A percentile compares a stretch with the other conserved stretches of the same genome.
phyloP scores from a whole-genome alignment of 768 basidiomycete genomes.

The Boletus barrowsii region DNA sequence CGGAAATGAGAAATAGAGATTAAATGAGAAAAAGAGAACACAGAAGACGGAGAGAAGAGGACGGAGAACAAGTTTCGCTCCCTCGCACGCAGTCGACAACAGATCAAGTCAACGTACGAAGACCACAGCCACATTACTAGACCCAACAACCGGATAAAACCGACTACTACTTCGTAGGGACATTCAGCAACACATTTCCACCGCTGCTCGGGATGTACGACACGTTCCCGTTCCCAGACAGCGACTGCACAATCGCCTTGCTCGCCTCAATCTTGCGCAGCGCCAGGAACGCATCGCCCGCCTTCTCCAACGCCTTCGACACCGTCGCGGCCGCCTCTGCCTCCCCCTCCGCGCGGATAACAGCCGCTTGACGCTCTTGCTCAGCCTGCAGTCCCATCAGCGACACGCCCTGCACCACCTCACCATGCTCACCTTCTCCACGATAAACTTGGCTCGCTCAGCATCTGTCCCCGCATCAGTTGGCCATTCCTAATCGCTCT shows the following conservation, averaged over 20 bases:
- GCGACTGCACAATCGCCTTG: conserved; percentile 91
- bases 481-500: background rate
- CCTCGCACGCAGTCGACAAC: conserved; percentile 21
- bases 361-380: conserved; percentile 97
- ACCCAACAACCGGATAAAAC: background rate
- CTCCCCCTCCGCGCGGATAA: conserved; percentile 97
- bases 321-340: conserved; percentile 96
- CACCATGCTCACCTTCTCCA: conserved; percentile 75
- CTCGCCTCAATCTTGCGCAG: conserved; percentile 96
- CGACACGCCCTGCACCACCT: conserved; percentile 1
- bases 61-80: conserved; percentile 15
- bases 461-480: conserved; percentile 60
- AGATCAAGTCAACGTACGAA: conserved; percentile 19
- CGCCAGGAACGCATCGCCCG: conserved; percentile 93
- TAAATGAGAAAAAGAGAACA: conserved; percentile 32
- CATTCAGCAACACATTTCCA: conserved; percentile 79
- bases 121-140: background rate
- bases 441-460: conserved; percentile 97
- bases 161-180: conserved; percentile 48
- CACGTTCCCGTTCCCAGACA: conserved; percentile 77
- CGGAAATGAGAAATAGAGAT: conserved; percentile 33
- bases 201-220: conserved; percentile 84
- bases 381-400: conserved; percentile 67
- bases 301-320: conserved; percentile 84
- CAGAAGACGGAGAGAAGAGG: conserved; percentile 14